Evolutionary conservation across 768 basidiomycete species (phyloP).

Genomic region (Kwoniella europaea): DNA sequence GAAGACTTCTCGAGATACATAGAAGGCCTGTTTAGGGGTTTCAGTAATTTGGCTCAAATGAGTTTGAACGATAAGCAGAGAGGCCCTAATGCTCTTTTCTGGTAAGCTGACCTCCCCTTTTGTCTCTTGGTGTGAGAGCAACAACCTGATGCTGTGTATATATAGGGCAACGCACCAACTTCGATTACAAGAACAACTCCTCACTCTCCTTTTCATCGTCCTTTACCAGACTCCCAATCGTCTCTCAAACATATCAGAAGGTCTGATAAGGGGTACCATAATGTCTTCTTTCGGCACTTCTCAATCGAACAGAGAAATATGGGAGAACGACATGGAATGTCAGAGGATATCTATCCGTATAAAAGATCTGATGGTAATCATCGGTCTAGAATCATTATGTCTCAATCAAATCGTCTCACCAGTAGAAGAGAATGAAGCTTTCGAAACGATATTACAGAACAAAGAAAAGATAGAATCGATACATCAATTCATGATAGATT

Average conservation of each 20-base stretch:
- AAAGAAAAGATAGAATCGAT: conserved; percentile 61
- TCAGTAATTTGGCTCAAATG: conserved; percentile 59
- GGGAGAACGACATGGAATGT: conserved; percentile 56
- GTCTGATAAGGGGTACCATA: conserved; percentile 40
- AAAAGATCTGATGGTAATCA: conserved; percentile 39
- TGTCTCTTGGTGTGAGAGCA: conserved; percentile 55
- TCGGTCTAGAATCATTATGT: conserved; percentile 44
- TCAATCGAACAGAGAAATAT: conserved; percentile 47
- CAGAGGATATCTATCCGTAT: conserved; percentile 30
- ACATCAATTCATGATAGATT: conserved; percentile 61
- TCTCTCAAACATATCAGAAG: conserved; percentile 40
- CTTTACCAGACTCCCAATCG: conserved; percentile 71
- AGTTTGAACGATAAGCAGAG: conserved; percentile 55
- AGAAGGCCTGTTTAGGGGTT: conserved; percentile 67
- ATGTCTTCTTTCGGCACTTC: conserved; percentile 46
- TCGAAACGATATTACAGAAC: conserved; percentile 54
- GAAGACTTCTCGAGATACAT: conserved; percentile 72
- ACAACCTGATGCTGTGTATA: background rate
- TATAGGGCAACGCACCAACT: conserved; percentile 61
- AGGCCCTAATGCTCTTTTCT: conserved; percentile 32
- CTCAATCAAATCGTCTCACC: conserved; percentile 32
- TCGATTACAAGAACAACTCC: conserved; percentile 73
- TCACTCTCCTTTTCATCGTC: conserved; percentile 87
- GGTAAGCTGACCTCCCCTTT: conserved; percentile 31
- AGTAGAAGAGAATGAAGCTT: conserved; percentile 9